Conservation (phyloP, 768 basidiomycete genomes). For the Tremella yokohamensis region DNA sequence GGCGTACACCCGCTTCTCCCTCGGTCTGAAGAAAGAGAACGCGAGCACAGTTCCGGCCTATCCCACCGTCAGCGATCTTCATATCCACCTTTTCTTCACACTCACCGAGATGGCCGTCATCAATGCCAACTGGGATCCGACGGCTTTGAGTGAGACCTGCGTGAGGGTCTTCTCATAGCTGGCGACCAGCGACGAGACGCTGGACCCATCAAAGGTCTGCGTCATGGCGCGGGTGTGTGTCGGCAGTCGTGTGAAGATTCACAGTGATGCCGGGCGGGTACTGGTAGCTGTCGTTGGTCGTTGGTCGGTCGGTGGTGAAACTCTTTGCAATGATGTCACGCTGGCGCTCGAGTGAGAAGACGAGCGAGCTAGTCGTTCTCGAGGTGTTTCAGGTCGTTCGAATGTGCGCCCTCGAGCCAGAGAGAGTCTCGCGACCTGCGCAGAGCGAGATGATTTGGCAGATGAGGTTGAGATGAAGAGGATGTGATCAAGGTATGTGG, state of each 20-base stretch:
- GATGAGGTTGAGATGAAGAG: too few species aligned
- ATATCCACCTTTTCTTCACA: not conserved
- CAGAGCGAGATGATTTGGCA: too few species aligned
- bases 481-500: too few species aligned
- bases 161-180: slow-evolving; percentile 40
- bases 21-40: slow-evolving; percentile 83
- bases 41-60: slow-evolving; percentile 47
- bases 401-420: too few species aligned
- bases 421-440: too few species aligned
- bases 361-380: too few species aligned
- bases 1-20: slow-evolving; percentile 69
- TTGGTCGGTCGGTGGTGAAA: too few species aligned
- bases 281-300: too few species aligned
- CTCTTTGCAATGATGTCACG: slow-evolving; percentile 5
- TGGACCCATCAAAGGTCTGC: slow-evolving; percentile 22
- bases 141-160: slow-evolving; percentile 49
- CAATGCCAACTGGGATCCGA: slow-evolving; percentile 51
- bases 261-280: too few species aligned
- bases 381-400: too few species aligned
- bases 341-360: not conserved
- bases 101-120: slow-evolving; percentile 50
- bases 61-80: slow-evolving; percentile 14
- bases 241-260: too few species aligned
- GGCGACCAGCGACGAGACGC: slow-evolving; percentile 41
- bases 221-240: slow-evolving; percentile 20